Percentiles rank a stretch among this genome's conserved stretches.
phyloP scores from a whole-genome alignment of 2,329 filamentous ascomycete genomes.

The Colletotrichum cordylinicola region DNA sequence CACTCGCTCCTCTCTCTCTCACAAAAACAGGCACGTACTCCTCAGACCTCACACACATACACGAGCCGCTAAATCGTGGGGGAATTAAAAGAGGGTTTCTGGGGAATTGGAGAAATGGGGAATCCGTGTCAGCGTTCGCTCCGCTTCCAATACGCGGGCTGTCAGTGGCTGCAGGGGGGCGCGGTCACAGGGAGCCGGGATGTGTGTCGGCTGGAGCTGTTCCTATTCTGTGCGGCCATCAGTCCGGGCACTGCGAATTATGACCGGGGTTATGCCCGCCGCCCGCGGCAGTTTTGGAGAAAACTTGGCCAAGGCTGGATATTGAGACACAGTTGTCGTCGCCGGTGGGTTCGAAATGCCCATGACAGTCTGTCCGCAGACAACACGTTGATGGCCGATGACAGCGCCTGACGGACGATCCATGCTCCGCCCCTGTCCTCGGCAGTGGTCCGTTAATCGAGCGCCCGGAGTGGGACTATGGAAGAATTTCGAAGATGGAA shows the following conservation, averaged over 20 bases:
- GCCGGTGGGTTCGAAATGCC: not conserved
- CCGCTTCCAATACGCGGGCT: not conserved
- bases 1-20: not conserved
- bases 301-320: not conserved
- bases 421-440: not conserved
- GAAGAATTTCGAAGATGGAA: not conserved
- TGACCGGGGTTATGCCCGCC: conserved; percentile 3
- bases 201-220: not conserved
- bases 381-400: not conserved
- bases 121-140: not conserved
- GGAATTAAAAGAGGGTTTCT: conserved; percentile 7
- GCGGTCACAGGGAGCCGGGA: not conserved
- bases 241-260: not conserved
- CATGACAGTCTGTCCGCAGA: not conserved
- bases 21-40: not conserved
- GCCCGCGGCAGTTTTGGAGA: not conserved
- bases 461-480: not conserved
- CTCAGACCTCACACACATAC: not conserved
- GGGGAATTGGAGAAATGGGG: conserved; percentile 3
- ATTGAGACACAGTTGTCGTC: not conserved
- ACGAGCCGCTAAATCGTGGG: conserved; percentile 12
- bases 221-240: not conserved
- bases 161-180: not conserved
- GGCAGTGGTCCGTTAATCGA: not conserved
- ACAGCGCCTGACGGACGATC: not conserved